Conservation (phyloP, 805 yeast genomes). For the Spathaspora gorwiae region DNA sequence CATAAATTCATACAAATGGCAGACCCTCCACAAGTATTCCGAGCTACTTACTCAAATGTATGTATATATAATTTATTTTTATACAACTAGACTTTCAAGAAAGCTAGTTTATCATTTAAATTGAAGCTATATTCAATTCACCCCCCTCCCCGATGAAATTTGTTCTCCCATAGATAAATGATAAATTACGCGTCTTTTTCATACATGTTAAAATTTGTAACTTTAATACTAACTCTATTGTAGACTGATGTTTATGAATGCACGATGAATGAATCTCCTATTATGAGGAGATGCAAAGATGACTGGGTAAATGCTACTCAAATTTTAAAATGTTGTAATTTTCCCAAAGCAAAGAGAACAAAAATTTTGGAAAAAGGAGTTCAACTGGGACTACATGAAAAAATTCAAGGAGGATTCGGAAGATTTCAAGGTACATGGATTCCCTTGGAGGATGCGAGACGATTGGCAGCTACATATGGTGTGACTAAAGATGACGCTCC, state of each 20-base stretch:
- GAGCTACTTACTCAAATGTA: conserved; percentile 44
- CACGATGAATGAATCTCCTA: conserved; percentile 60
- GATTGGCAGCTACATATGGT: conserved; percentile 37
- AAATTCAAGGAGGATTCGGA: conserved; percentile 96
- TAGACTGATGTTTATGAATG: conserved; percentile 69
- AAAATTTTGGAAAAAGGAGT: conserved; percentile 89
- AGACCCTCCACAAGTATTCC: conserved; percentile 32
- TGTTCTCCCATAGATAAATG: too few species aligned
- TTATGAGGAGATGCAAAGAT: conserved; percentile 86
- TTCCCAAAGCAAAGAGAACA: conserved; percentile 91
- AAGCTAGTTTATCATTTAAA: too few species aligned
- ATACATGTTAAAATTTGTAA: too few species aligned
- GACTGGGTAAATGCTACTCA: conserved; percentile 98
- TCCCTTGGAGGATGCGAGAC: conserved; percentile 68
- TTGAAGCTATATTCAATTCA: too few species aligned
- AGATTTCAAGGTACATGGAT: conserved; percentile 98
- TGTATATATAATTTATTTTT: conserved; percentile 13
- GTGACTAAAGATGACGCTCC: conserved; percentile 38
- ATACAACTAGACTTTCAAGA: too few species aligned
- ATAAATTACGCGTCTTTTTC: too few species aligned
- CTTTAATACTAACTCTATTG: background rate
- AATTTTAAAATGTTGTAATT: conserved; percentile 85
- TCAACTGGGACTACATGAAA: conserved; percentile 85
- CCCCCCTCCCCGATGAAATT: too few species aligned
- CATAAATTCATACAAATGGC: conserved; percentile 1